Evolutionary conservation across 202 grass and related monocot genomes (phyloP).

Genomic region (Cymbopogon flexuosus): DNA sequence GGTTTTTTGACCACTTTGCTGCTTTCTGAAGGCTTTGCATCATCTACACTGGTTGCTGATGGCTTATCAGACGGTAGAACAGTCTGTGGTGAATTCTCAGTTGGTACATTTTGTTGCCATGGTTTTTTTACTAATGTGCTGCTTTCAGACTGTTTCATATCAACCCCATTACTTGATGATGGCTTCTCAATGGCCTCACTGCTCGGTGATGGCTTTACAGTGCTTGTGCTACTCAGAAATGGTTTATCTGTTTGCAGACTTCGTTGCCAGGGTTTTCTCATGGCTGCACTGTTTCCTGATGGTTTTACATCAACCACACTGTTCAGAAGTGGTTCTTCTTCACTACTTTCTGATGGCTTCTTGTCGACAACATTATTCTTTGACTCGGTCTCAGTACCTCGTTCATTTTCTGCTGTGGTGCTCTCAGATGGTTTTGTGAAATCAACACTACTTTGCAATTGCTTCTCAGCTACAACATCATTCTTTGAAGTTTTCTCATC

Average conservation of each 20-base stretch:
- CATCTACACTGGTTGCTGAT: conserved; percentile 29
- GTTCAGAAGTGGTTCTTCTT: conserved; percentile 28
- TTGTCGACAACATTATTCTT: conserved; percentile 15
- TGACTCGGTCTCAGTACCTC: conserved; percentile 21
- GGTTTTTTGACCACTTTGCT: conserved; percentile 28
- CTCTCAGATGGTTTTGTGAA: conserved; percentile 30
- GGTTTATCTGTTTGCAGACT: conserved; percentile 31
- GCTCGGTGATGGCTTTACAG: conserved; percentile 24
- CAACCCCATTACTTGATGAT: conserved; percentile 36
- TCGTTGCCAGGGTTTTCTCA: conserved; percentile 46
- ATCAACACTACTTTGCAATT: conserved; percentile 14
- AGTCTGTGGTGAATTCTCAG: conserved; percentile 29
- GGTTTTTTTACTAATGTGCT: conserved; percentile 22
- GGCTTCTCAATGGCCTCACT: conserved; percentile 35
- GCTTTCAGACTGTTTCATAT: conserved; percentile 37
- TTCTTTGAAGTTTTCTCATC: conserved; percentile 38
- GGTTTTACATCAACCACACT: conserved; percentile 34
- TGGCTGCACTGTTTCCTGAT: conserved; percentile 21
- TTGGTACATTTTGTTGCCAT: conserved; percentile 27
- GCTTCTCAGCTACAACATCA: conserved; percentile 32
- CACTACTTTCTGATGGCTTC: conserved; percentile 33
- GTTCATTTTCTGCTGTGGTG: conserved; percentile 25
- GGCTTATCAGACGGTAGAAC: conserved; percentile 20
- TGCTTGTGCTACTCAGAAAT: not conserved
- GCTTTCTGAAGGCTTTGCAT: conserved; percentile 41